A percentile compares a stretch with the other conserved stretches of the same genome.
These are phyloP conservation scores for Nadsonia fulvescens DNA, from an alignment of 805 yeast species.

Conservation along the genomic window DNA sequence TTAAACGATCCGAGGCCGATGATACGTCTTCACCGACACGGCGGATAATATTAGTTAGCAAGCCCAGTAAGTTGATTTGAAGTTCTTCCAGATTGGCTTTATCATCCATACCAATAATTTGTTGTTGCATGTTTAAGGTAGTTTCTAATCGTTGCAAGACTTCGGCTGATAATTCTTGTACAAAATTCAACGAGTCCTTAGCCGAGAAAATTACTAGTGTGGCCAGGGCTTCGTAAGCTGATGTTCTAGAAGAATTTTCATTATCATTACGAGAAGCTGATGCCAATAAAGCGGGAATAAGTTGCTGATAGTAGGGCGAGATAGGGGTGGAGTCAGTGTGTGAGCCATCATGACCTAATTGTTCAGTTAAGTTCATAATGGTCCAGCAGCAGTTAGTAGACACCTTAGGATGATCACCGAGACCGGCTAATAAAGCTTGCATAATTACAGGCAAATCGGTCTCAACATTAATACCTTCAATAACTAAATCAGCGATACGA, in stretches of 20 bases:
- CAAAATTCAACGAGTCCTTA: constrained; percentile 44
- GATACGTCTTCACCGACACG: constrained; percentile 51
- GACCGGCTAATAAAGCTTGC: constrained; percentile 59
- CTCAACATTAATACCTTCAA: constrained; percentile 53
- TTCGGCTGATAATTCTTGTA: constrained; percentile 58
- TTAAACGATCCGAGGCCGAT: constrained; percentile 62
- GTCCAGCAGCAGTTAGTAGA: constrained; percentile 98
- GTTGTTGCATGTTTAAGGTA: constrained; percentile 41
- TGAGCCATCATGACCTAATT: constrained; percentile 38
- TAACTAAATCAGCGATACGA: constrained; percentile 75
- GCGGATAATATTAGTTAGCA: constrained; percentile 69
- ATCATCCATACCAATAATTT: constrained; percentile 49
- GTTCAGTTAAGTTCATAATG: constrained; percentile 78
- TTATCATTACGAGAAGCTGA: constrained; percentile 62
- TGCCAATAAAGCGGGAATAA: constrained; percentile 53
- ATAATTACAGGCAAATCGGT: constrained; percentile 53
- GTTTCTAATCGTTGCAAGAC: constrained; percentile 54
- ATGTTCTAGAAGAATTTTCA: constrained; percentile 75
- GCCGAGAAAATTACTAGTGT: constrained; percentile 64
- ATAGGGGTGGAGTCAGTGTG: constrained; percentile 35
- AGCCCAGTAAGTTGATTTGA: constrained; percentile 59
- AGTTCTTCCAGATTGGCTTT: constrained; percentile 69
- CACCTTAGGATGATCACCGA: constrained; percentile 81
- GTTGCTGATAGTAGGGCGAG: constrained; percentile 51
- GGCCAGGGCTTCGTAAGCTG: constrained; percentile 90